Evolutionary conservation across 208 protist genomes (phyloP), one percentile per base, ranked within the genome.

Genomic region (Trypanosoma scelopori): DNA sequence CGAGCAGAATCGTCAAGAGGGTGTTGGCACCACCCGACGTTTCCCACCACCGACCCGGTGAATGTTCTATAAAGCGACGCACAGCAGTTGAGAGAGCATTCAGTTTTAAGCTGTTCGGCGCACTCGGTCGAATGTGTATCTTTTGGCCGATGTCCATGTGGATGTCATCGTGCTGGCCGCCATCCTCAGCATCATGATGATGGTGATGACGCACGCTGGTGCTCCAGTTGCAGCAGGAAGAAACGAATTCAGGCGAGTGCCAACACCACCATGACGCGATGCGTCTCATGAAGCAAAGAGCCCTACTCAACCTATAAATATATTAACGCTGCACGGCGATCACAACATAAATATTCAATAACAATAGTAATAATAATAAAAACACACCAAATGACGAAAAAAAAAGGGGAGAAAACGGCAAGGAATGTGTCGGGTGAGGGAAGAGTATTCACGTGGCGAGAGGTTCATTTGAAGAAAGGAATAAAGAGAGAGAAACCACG

Each of bases 31-130:
- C 11, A 11, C 61, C 48, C 22, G 69, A 47, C 27, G 43, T 47
- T n/a, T 60, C 61, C 32, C 35, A 52, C 48, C 60, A 67, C 1
- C 55, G 45, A 20, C 2, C 16, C 7, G 46, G 22, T 28, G 52
- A 52, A 25, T 56, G 35, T 28, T 66, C 43, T 20, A 74, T 28
- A 22, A 74, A 55, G 35, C 69, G 60, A 27, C 69, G 69, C 7
- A 74, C 51, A 20, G 60, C 13, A 27, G 30, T 52, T 37, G 69
- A 74, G 0, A 65, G 25, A 3, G 43, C 23, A 63, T 56, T 74
- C 23, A 74, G 39, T 1, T n/a, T 47, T 28, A 70, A 11, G 18
- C 13, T 41, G 22, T 13, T 0, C n/a, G n/a, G 30, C 32, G 39
- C 16, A 12, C 39, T 43, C 45, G 27, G 39, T 11, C 9, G 5